These are phyloP conservation scores for Clarireedia homoeocarpa DNA, from an alignment of 2,329 filamentous ascomycete genomes.

Conservation along the genomic window DNA sequence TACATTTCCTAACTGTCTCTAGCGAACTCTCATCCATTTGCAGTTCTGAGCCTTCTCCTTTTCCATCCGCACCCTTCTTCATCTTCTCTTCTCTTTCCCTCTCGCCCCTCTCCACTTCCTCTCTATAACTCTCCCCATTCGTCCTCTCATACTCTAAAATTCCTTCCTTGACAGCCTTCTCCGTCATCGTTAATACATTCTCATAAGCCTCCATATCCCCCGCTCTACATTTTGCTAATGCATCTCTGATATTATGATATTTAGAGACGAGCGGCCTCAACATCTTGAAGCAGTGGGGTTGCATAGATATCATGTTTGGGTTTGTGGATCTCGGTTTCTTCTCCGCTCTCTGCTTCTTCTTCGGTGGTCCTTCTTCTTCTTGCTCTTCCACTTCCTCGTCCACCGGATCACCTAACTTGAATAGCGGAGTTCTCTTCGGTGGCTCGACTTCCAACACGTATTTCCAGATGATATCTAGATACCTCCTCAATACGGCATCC, in stretches of 20 bases:
- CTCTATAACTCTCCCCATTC: slow-evolving; percentile 41
- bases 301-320: slow-evolving; percentile 71
- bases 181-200: slow-evolving; percentile 65
- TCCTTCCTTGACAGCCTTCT: slow-evolving; percentile 64
- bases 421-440: slow-evolving; percentile 64
- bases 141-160: slow-evolving; percentile 58
- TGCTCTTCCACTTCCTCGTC: slow-evolving; percentile 33
- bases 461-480: slow-evolving; percentile 82
- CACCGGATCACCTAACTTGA: slow-evolving; percentile 46
- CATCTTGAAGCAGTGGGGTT: slow-evolving; percentile 89
- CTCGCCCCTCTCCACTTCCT: slow-evolving; percentile 28
- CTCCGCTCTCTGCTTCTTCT: slow-evolving; percentile 36
- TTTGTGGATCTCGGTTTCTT: slow-evolving; percentile 31
- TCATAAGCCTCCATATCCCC: slow-evolving; percentile 75
- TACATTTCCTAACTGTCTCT: slow-evolving; percentile 63
- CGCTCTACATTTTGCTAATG: slow-evolving; percentile 60
- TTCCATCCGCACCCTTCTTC: slow-evolving; percentile 30
- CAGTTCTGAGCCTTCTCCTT: slow-evolving; percentile 9
- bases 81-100: slow-evolving; percentile 18
- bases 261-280: slow-evolving; percentile 71
- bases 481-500: slow-evolving; percentile 79
- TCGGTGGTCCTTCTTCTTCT: slow-evolving; percentile 26
- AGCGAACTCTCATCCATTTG: slow-evolving; percentile 48
- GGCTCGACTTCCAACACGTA: slow-evolving; percentile 61
- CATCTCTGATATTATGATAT: slow-evolving; percentile 78